Conservation (phyloP, 2,329 filamentous ascomycete species). For the Neurospora sp. region DNA sequence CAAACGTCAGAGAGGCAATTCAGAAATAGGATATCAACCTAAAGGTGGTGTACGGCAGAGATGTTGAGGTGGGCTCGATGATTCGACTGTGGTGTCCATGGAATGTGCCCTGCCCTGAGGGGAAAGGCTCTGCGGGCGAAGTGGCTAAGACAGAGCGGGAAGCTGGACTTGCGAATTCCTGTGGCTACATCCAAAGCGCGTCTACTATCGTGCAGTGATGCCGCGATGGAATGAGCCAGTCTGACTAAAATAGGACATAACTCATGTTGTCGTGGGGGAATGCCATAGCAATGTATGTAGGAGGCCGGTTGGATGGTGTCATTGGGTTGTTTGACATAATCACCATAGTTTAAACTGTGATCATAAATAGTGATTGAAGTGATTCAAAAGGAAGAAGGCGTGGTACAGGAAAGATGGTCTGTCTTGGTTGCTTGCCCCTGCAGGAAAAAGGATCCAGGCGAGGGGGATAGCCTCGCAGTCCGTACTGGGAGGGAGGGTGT, state of each 20-base stretch:
- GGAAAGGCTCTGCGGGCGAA: not conserved
- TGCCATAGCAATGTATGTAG: not conserved
- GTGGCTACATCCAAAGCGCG: not conserved
- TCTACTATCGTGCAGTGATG: not conserved
- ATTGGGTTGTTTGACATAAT: not conserved
- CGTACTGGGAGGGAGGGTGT: too few relatives aligned
- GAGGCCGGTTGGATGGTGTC: not conserved
- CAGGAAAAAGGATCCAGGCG: not conserved
- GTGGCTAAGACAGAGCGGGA: not conserved
- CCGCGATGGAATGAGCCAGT: not conserved
- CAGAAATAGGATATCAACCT: not conserved
- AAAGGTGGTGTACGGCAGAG: not conserved
- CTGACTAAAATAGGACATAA: too few relatives aligned
- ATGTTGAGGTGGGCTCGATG: not conserved
- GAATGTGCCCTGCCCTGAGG: not conserved
- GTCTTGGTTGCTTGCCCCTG: not conserved
- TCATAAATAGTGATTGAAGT: not conserved
- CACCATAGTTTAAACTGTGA: not conserved
- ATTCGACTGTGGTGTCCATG: not conserved
- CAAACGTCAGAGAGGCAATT: not conserved
- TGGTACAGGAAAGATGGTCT: not conserved
- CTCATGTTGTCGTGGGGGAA: too few relatives aligned
- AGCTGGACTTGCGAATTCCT: not conserved
- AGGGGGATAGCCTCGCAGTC: not conserved
- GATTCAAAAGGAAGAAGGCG: not conserved